Conservation (phyloP, 352 stramenopile genomes). For the Globisporangium paddicum region DNA sequence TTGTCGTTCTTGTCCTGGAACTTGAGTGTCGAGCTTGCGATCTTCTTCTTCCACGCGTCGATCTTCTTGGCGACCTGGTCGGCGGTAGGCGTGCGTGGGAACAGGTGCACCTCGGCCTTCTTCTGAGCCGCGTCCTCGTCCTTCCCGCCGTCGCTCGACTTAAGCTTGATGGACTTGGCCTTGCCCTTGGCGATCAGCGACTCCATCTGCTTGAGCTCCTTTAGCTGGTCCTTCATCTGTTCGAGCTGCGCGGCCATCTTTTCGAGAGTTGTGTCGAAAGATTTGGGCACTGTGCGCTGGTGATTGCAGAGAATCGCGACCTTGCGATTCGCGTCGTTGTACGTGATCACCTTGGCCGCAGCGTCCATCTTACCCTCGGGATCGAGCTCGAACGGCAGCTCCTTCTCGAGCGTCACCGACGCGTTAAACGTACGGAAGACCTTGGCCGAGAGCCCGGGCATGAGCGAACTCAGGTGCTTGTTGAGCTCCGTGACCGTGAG, state of each 20-base stretch:
- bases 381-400: constrained; percentile 82
- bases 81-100: constrained; percentile 85
- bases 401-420: constrained; percentile 97
- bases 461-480: constrained; percentile 97
- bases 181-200: constrained; percentile 86
- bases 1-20: constrained; percentile 99
- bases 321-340: constrained; percentile 99
- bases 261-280: constrained; percentile 92
- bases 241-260: constrained; percentile 93
- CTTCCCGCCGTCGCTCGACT: constrained; percentile 83
- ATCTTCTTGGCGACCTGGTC: constrained; percentile 96
- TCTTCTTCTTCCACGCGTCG: constrained; percentile 93
- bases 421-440: constrained; percentile 99
- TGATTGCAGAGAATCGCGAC: constrained; percentile 99
- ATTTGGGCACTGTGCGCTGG: constrained; percentile 98
- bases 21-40: constrained; percentile 86
- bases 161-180: constrained; percentile 87
- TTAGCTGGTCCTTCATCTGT: constrained; percentile 93
- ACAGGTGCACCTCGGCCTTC: constrained; percentile 94
- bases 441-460: constrained; percentile 99
- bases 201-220: constrained; percentile 94
- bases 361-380: constrained; percentile 59
- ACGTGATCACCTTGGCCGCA: constrained; percentile 94
- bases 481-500: constrained; percentile 97
- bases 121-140: constrained; percentile 83